Evolutionary conservation across 2,329 filamentous ascomycete species (phyloP).

Genomic region (Polytolypa hystricis): DNA sequence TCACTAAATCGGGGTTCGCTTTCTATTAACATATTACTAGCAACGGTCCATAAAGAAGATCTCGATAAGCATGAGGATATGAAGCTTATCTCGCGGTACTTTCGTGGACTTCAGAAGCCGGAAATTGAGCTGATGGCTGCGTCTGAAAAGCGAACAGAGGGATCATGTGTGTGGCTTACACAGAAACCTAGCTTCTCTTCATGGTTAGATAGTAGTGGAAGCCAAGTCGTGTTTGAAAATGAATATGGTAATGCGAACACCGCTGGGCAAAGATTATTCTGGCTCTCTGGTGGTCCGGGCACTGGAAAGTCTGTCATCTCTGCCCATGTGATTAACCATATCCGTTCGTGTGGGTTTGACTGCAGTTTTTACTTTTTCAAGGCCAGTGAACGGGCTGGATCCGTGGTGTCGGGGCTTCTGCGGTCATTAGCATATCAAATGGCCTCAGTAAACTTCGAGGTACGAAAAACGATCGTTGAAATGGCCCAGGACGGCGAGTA

Average conservation of each 20-base stretch:
- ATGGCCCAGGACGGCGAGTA: background rate
- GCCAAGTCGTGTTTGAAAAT: conserved; percentile 23
- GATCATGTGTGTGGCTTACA: conserved; percentile 11
- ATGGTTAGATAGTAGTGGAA: conserved; percentile 17
- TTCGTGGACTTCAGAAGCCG: too few relatives aligned
- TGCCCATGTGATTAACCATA: conserved; percentile 22
- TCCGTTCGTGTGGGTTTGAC: conserved; percentile 10
- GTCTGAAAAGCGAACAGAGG: too few relatives aligned
- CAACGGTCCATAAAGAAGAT: too few relatives aligned
- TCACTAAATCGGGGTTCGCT: too few relatives aligned
- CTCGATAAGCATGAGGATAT: too few relatives aligned
- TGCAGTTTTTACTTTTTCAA: conserved; percentile 23
- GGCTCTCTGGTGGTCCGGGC: conserved; percentile 24
- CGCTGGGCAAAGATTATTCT: conserved; percentile 18
- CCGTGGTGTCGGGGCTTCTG: conserved; percentile 17
- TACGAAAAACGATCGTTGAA: conserved; percentile 6
- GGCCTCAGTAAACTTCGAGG: conserved; percentile 14
- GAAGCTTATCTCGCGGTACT: too few relatives aligned
- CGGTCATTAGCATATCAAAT: conserved; percentile 21
- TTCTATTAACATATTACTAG: too few relatives aligned
- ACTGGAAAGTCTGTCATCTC: conserved; percentile 28
- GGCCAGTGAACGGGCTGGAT: conserved; percentile 13
- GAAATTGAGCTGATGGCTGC: too few relatives aligned
- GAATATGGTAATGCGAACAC: conserved; percentile 15
- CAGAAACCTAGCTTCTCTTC: conserved; percentile 17